Base-by-base conservation (phyloP, 1,284 basidiomycete species). In the Rhodotorula sp. region DNA sequence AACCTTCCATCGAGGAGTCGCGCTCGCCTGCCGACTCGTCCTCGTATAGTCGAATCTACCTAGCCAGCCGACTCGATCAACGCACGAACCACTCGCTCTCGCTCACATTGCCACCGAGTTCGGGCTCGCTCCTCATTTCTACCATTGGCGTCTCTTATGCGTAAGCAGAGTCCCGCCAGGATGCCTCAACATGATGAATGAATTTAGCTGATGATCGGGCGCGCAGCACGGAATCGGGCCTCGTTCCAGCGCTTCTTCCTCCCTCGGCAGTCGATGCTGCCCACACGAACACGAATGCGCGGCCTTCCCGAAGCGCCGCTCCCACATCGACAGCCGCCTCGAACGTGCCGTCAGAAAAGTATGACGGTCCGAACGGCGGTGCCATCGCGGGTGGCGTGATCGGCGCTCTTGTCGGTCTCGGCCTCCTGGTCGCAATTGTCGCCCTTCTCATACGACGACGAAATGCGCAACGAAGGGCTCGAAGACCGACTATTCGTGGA, bases 61-160 rank as follows among this genome's bases (percentile, higher is more conserved):
- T 65, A 28, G 60, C 49, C n/a, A 62, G 43, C 28, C 26, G 55
- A 15, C 55, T 71, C 14, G 52, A 49, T 7, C 23, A 6, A 7
- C 43, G 31, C 19, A 2, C 3, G 28, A 57, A 48, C 15, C 69
- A 71, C 19, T 6, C 7, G 12, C 47, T 71, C 15, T 21, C 19
- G 54, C 28, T 71, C 18, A 19, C 5, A 16, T 2, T 45, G 3
- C 21, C 50, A 1, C 14, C 26, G 26, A 38, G 47, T 3, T 19
- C 14, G 8, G 64, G 48, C 21, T 10, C 34, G n/a, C 43, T 71
- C 16, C 7, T 56, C 18, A 55, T 68, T 21, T 62, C 59, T 16
- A 18, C 34, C 8, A 38, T 71, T 12, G 66, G 60, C 2, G 15
- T 71, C 5, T 56, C 70, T 3, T 61, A 54, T 56, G 64, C 69